Conservation (phyloP, 2,329 filamentous ascomycete species). For the Paecilomyces niveus region DNA sequence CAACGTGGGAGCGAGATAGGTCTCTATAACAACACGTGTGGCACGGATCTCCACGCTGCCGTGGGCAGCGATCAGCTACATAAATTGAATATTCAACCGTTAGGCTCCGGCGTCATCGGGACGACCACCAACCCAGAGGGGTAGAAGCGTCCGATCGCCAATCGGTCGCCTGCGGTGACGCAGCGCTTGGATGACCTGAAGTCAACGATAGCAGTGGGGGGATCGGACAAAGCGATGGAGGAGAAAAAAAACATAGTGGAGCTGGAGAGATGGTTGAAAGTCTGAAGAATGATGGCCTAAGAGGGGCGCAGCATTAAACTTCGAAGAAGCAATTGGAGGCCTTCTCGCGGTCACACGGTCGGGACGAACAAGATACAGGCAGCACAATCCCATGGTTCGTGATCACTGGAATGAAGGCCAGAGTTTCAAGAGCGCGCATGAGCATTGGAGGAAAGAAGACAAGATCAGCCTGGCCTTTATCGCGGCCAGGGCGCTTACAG, state of each 20-base stretch:
- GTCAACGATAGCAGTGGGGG: neutral
- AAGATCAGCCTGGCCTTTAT: neutral
- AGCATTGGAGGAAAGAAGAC: neutral
- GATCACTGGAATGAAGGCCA: neutral
- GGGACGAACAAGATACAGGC: neutral
- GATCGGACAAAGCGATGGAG: neutral
- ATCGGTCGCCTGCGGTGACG: neutral
- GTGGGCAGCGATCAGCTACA: neutral
- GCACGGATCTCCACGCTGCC: neutral
- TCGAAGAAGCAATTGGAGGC: neutral
- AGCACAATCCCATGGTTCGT: neutral
- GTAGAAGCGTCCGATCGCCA: neutral
- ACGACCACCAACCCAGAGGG: neutral
- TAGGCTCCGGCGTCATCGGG: neutral
- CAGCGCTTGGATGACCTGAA: neutral
- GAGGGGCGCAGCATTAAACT: neutral
- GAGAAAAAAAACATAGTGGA: neutral
- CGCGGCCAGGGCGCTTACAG: neutral
- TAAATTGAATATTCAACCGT: neutral
- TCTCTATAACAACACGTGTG: neutral
- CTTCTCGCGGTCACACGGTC: neutral
- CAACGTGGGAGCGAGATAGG: neutral
- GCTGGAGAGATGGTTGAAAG: neutral
- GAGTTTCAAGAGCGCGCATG: neutral
- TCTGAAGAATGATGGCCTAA: neutral